Percentiles rank a stretch among this genome's conserved stretches.
These are phyloP conservation scores for Ustilago lituana DNA, from an alignment of 1,284 basidiomycete species.

Conservation along the genomic window DNA sequence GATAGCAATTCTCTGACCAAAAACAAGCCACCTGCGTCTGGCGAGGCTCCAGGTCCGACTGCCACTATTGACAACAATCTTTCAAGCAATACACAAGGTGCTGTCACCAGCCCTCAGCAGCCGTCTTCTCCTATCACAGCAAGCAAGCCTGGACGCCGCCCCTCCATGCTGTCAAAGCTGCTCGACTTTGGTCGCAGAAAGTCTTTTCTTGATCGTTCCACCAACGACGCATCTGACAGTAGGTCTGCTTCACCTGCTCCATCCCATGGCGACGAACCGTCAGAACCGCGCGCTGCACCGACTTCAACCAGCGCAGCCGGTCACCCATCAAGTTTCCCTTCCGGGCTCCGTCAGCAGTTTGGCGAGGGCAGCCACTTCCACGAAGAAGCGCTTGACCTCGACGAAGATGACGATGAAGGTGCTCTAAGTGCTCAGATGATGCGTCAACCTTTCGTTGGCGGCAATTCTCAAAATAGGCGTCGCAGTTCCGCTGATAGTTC, in stretches of 20 bases:
- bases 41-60: constrained; percentile 4
- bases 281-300: not conserved
- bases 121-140: constrained; percentile 10
- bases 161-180: constrained; percentile 46
- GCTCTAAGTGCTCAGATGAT: constrained; percentile 18
- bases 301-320: constrained; percentile 1
- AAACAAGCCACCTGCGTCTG: constrained; percentile 1
- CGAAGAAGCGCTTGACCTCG: constrained; percentile 51
- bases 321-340: constrained; percentile 21
- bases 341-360: constrained; percentile 18
- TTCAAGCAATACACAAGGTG: constrained; percentile 29
- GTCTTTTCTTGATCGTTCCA: constrained; percentile 35
- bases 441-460: constrained; percentile 2
- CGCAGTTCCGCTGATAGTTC: constrained; percentile 42
- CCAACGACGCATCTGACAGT: constrained; percentile 13
- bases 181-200: constrained; percentile 42
- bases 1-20: not conserved
- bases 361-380: constrained; percentile 13
- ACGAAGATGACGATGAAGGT: constrained; percentile 45
- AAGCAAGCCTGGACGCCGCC: constrained; percentile 22
- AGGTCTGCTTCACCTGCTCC: constrained; percentile 12
- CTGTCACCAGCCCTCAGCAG: constrained; percentile 17
- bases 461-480: constrained; percentile 7
- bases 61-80: constrained; percentile 19
- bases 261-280: constrained; percentile 9